Base-by-base conservation (phyloP, 75 land plant genomes). In the Isoetes taiwanensis region DNA sequence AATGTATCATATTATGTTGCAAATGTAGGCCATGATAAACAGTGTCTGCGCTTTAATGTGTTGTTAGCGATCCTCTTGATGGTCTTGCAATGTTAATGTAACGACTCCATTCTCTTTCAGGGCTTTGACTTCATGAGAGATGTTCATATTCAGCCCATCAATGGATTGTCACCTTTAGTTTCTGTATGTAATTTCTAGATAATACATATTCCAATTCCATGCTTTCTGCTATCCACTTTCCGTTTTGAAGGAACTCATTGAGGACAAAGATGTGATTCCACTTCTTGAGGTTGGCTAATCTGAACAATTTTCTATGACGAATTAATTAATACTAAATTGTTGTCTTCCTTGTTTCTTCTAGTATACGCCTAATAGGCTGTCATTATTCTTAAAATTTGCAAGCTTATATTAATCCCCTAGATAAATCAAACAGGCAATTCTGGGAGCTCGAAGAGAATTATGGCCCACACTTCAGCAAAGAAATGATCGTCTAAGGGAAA, bases 101-200 rank as follows among this genome's bases (percentile, higher is more conserved):
- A n/a, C n/a, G n/a, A n/a, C n/a, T n/a, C n/a, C n/a, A n/a, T n/a
- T n/a, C n/a, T n/a, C n/a, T n/a, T 67, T 37, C 68, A 94, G 99
- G 99, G 96, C 42, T 65, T 76, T 46, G 99, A 79, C 17, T 89
- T 89, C 64, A 94, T 94, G 99, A 83, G 81, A 65, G 90, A 83
- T 14, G 82, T 89, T 39, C 61, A 89, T 30, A 84, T 94, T 28
- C 82, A 80, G 68, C 96, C 99, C n/a, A 66, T 94, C 39, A 41
- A 66, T 19, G 96, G 86, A 24, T 73, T 94, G 70, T 85, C 99
- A 57, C 66, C 82, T 43, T 82, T 69, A 50, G 70, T 82, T 64
- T 87, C 76, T 38, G 99, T 94, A 85, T 62, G 62, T 32, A 16
- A 19, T 8, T 52, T 2, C 12, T 52, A 21, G 12, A 5, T 43